Conservation (phyloP, 208 protist genomes). For the Giardia duodenalis region DNA sequence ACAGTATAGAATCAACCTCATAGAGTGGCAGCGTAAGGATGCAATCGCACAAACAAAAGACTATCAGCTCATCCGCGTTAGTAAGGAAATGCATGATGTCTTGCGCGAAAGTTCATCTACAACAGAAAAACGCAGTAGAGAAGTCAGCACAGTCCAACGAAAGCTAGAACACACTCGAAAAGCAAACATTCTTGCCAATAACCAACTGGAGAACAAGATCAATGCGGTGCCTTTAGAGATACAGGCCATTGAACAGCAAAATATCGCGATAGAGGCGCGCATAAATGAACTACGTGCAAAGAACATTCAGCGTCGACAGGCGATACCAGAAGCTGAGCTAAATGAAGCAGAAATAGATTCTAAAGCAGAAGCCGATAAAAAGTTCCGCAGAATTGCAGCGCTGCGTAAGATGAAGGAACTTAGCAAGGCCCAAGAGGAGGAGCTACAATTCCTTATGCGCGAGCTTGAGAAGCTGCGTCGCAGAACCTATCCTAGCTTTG, state of each 20-base stretch:
- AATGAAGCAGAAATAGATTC: neutral
- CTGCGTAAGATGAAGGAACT: conserved; percentile 19
- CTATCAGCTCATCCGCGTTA: conserved; percentile 8
- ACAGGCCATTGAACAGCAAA: neutral
- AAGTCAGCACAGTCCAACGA: neutral
- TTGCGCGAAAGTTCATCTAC: neutral
- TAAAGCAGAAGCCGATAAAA: conserved; percentile 22
- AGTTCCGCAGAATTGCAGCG: conserved; percentile 28
- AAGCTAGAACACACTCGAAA: conserved; percentile 19
- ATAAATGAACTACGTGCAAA: conserved; percentile 7
- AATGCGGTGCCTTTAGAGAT: neutral
- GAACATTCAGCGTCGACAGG: conserved; percentile 15
- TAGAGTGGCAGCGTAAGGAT: neutral
- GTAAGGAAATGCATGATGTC: conserved; percentile 23
- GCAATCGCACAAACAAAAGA: neutral
- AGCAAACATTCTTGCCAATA: neutral
- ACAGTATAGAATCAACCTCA: neutral
- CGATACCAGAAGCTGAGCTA: neutral
- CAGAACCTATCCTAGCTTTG: conserved; percentile 24
- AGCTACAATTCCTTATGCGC: conserved; percentile 22
- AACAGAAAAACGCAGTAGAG: neutral
- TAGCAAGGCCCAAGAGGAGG: conserved; percentile 20
- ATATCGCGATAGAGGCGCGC: neutral
- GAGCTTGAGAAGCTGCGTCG: conserved; percentile 19
- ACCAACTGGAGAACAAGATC: neutral